These are phyloP conservation scores for Ophiostoma quercus DNA, from an alignment of 2,329 filamentous ascomycete genomes.

Conservation along the genomic window DNA sequence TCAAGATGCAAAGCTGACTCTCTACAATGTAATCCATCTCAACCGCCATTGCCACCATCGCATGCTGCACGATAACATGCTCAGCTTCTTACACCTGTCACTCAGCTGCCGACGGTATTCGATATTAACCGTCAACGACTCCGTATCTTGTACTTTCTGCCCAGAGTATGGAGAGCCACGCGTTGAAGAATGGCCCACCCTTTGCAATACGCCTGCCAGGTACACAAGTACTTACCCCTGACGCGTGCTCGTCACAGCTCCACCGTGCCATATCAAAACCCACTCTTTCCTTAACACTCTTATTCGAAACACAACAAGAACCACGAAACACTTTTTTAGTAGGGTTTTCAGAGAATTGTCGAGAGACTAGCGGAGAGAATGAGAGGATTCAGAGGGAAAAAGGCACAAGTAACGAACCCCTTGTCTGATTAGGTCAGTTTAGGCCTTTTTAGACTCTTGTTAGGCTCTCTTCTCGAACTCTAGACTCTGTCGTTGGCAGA, in stretches of 20 bases:
- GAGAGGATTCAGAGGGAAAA: neutral
- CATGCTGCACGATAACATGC: neutral
- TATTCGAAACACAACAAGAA: constrained; percentile 13
- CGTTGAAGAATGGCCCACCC: constrained; percentile 6
- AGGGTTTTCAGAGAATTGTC: neutral
- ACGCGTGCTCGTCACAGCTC: constrained; percentile 9
- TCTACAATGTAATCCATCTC: too few species aligned
- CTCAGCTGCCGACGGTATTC: neutral
- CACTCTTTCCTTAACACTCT: neutral
- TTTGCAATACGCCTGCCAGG: neutral
- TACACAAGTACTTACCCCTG: constrained; percentile 14
- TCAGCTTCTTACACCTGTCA: neutral
- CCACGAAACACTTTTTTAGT: neutral
- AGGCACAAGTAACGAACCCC: neutral
- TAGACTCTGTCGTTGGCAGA: neutral
- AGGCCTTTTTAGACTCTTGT: too few species aligned
- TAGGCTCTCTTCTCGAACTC: neutral
- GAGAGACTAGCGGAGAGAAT: neutral
- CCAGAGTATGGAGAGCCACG: neutral
- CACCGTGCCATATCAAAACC: neutral
- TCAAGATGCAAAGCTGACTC: too few species aligned
- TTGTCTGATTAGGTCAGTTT: neutral
- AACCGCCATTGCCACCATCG: neutral
- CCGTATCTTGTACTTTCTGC: neutral
- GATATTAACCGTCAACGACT: neutral